Base-by-base conservation (phyloP, 345 rosid species). In the Lenwebbia sp. region DNA sequence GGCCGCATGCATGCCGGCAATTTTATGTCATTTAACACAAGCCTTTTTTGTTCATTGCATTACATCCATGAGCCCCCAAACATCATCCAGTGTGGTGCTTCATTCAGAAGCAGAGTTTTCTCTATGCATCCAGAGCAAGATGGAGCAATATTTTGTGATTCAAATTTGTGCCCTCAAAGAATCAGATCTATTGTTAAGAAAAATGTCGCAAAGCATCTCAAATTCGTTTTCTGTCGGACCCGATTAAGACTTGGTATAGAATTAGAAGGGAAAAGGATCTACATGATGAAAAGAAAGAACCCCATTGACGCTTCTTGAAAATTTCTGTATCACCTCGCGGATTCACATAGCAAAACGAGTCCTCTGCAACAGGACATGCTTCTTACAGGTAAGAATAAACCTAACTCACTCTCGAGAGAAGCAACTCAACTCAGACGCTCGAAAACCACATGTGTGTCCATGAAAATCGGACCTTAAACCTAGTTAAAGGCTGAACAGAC, bases 361-460 rank as follows among this genome's bases (percentile, higher is more conserved):
- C 87, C 91, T 92, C 96, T 94, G 94, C 93, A 94, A 90, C 89
- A 92, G 89, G 92, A 87, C 87, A 92, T 88, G 92, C 96, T 92
- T 93, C 93, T 91, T 83, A 90, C 85, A 88, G 86, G 89, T 57
- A 54, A 49, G 89, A 87, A 89, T 92, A 92, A 93, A 90, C 90
- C 89, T 11, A 50, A 91, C 91, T 91, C 93, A 85, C 85, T 70
- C 47, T 70, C 14, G 87, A 87, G 87, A 89, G 91, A 91, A 92
- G 86, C 78, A 89, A 88, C 92, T 90, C 90, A 93, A 86, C 91
- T 90, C 78, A 49, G 91, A 91, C 90, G 91, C 93, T 91, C 88
- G 87, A 92, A 88, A 93, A 89, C 91, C 92, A 88, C 87, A 90
- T 89, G 92, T 92, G 88, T 84, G 85, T 89, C 89, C 86, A 91